A percentile compares a stretch with the other conserved stretches of the same genome.
These are phyloP conservation scores for Carex scoparia DNA, from an alignment of 176 grass and related monocot genomes.

Conservation along the genomic window DNA sequence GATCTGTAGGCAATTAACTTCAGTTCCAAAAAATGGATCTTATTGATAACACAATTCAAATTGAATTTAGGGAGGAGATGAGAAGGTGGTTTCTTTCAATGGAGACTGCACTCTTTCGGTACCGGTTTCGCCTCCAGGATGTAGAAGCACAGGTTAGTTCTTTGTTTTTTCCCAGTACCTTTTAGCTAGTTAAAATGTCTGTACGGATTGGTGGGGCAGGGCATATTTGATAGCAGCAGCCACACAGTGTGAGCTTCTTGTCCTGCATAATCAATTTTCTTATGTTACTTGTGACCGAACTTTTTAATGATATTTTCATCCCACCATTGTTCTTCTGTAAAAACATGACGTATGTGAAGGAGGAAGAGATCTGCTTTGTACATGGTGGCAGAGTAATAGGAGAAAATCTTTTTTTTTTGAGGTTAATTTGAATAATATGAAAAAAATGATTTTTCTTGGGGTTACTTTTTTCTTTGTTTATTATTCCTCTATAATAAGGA, in stretches of 20 bases:
- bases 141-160: constrained; percentile 74
- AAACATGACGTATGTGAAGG: background rate
- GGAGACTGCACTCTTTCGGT: constrained; percentile 77
- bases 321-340: background rate
- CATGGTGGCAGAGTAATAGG: background rate
- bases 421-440: background rate
- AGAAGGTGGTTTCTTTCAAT: constrained; percentile 98
- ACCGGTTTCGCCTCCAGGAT: constrained; percentile 67
- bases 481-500: background rate
- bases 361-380: background rate
- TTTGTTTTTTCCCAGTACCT: background rate
- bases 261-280: background rate
- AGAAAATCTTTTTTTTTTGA: background rate
- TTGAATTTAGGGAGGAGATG: constrained; percentile 63
- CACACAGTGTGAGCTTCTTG: background rate
- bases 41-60: background rate
- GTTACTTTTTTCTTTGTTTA: background rate
- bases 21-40: background rate
- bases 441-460: background rate
- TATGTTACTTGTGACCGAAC: background rate
- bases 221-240: background rate
- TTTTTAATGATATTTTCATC: background rate
- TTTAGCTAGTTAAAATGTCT: background rate
- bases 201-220: background rate
- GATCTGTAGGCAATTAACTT: background rate